These are phyloP conservation scores for Bryopsis sp. DNA, from an alignment of 139 green algal species.

Conservation along the genomic window DNA sequence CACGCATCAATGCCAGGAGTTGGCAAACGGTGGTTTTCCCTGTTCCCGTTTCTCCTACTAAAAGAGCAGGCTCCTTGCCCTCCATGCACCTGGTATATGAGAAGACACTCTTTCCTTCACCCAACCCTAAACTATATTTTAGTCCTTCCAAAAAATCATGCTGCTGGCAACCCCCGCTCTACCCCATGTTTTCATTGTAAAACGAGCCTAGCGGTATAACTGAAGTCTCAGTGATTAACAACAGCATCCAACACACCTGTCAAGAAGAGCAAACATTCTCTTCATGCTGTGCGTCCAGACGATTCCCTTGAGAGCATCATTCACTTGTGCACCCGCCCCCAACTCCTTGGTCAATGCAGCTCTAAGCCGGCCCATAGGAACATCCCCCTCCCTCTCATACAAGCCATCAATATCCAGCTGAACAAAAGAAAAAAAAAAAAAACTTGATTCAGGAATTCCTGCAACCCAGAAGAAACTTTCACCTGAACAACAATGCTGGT, in stretches of 20 bases:
- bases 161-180: no score
- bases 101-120: no score
- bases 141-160: no score
- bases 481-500: no score
- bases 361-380: slow-evolving; percentile 36
- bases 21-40: slow-evolving; percentile 98
- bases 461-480: no score
- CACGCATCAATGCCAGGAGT: slow-evolving; percentile 69
- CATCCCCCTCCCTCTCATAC: slow-evolving; percentile 52
- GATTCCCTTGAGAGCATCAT: slow-evolving; percentile 39
- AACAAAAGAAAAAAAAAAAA: background rate
- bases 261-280: slow-evolving; percentile 78
- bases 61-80: slow-evolving; percentile 81
- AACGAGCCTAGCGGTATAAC: no score
- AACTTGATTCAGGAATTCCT: no score
- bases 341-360: slow-evolving; percentile 23
- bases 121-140: no score
- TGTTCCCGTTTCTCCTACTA: slow-evolving; percentile 93
- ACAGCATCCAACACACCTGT: slow-evolving; percentile 30
- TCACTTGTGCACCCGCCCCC: slow-evolving; percentile 25
- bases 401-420: slow-evolving; percentile 21
- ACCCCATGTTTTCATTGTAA: no score
- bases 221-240: no score
- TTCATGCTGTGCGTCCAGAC: slow-evolving; percentile 90
- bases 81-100: slow-evolving; percentile 62